phyloP scores from a whole-genome alignment of 2,329 filamentous ascomycete genomes.

The Penicillium sp. region DNA sequence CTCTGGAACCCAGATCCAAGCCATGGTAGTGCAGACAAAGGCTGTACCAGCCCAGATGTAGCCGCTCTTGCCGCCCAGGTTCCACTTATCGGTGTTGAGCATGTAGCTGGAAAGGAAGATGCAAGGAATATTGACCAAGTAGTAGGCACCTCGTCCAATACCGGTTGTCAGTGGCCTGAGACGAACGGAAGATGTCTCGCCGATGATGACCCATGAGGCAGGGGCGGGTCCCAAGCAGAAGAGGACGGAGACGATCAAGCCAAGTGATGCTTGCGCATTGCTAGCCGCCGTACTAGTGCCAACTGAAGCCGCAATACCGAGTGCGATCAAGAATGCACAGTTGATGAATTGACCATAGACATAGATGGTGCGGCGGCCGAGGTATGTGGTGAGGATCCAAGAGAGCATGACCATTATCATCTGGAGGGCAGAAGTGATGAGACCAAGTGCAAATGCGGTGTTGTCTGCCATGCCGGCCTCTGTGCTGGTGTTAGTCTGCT shows the following conservation, averaged over 20 bases:
- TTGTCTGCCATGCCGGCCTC: constrained; percentile 60
- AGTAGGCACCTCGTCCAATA: constrained; percentile 64
- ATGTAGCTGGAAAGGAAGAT: constrained; percentile 64
- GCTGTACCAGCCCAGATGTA: constrained; percentile 61
- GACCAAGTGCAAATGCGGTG: constrained; percentile 60
- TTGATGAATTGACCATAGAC: constrained; percentile 60
- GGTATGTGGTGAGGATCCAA: constrained; percentile 65
- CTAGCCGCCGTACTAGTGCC: constrained; percentile 15
- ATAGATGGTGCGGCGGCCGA: constrained; percentile 65
- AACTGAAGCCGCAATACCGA: constrained; percentile 61
- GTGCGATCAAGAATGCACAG: constrained; percentile 39
- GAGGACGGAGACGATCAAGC: constrained; percentile 65
- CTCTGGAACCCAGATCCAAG: constrained; percentile 55
- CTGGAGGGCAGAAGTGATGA: constrained; percentile 66
- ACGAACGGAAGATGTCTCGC: constrained; percentile 65
- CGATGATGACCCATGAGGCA: constrained; percentile 66
- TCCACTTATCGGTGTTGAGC: constrained; percentile 50
- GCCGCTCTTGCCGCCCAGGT: constrained; percentile 58
- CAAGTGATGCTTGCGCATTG: constrained; percentile 60
- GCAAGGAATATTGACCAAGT: constrained; percentile 64
- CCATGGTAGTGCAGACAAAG: constrained; percentile 51
- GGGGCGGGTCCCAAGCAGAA: constrained; percentile 65
- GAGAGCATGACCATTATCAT: constrained; percentile 64
- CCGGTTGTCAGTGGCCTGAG: constrained; percentile 66
- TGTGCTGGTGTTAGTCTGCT: constrained; percentile 36